phyloP scores from a whole-genome alignment of 805 yeast species.

The Kodamaea laetipori region DNA sequence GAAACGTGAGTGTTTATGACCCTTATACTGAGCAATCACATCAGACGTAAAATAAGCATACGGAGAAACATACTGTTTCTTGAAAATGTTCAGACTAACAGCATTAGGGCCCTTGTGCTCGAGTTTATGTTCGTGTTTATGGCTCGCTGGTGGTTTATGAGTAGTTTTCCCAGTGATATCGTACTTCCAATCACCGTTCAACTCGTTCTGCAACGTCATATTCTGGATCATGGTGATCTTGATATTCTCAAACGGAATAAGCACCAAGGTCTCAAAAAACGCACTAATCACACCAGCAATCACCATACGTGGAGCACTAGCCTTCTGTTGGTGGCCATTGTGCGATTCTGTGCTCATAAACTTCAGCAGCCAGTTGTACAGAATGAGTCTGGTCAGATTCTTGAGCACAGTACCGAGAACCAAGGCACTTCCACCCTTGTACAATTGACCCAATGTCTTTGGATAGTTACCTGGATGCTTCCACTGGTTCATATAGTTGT shows the following conservation, averaged over 20 bases:
- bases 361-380: conserved; percentile 73
- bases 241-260: conserved; percentile 89
- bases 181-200: conserved; percentile 14
- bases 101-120: background rate
- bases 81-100: conserved; percentile 21
- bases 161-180: conserved; percentile 9
- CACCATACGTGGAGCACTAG: conserved; percentile 77
- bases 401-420: conserved; percentile 75
- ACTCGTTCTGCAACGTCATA: conserved; percentile 38
- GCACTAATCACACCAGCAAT: conserved; percentile 88
- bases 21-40: conserved; percentile 28
- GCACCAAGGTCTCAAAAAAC: conserved; percentile 73
- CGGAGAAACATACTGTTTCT: conserved; percentile 42
- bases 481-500: conserved; percentile 36
- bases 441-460: conserved; percentile 35
- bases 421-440: conserved; percentile 71
- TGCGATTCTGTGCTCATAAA: conserved; percentile 55
- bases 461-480: conserved; percentile 38
- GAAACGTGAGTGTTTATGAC: conserved; percentile 27
- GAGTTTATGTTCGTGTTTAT: background rate
- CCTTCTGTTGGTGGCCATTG: conserved; percentile 38
- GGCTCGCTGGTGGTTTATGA: background rate
- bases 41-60: conserved; percentile 44
- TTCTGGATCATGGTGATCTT: conserved; percentile 81
- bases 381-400: conserved; percentile 69